Evolutionary conservation across 345 rosid species (phyloP).

Genomic region (Sisymbrium altissimum): DNA sequence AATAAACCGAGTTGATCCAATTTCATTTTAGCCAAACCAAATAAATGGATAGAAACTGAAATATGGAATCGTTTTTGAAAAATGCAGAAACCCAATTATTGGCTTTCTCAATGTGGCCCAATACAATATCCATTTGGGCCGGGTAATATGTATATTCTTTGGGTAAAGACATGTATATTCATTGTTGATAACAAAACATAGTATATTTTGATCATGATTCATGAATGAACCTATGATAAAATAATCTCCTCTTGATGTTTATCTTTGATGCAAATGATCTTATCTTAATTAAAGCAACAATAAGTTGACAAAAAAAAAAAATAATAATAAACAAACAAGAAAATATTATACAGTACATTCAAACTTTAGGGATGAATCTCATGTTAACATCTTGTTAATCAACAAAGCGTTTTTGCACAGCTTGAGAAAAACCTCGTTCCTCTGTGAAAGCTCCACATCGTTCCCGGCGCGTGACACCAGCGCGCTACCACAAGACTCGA

Average conservation of each 20-base stretch:
- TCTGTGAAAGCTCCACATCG: conserved; percentile 18
- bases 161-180: not conserved
- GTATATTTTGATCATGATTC: not conserved
- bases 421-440: conserved; percentile 34
- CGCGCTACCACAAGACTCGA: conserved; percentile 35
- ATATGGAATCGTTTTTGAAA: no score
- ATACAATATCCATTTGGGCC: not conserved
- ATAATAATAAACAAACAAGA: not conserved
- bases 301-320: not conserved
- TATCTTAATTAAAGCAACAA: not conserved
- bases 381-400: conserved; percentile 31
- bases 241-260: not conserved
- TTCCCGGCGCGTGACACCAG: conserved; percentile 16
- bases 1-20: not conserved
- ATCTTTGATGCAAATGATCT: not conserved
- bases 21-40: not conserved
- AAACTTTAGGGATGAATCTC: not conserved
- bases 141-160: no score
- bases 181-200: not conserved
- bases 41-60: not conserved
- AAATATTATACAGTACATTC: not conserved
- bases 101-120: not conserved
- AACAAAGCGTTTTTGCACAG: conserved; percentile 42
- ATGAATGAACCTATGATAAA: not conserved
- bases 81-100: no score